phyloP scores from a whole-genome alignment of 257 asterid species.

The Echium plantagineum region DNA sequence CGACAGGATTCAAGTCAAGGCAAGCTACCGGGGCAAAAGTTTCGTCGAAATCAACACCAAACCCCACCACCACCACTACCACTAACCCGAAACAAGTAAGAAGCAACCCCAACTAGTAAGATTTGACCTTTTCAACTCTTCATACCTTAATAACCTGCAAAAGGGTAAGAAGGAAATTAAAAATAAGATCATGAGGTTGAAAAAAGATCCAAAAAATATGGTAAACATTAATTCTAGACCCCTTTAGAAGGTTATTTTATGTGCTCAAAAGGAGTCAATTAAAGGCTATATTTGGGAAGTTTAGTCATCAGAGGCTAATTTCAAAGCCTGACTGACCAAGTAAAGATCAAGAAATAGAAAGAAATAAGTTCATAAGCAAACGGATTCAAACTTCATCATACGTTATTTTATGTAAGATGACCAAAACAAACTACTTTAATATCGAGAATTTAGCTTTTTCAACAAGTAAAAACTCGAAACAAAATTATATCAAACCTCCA shows the following conservation, averaged over 20 bases:
- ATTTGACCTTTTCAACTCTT: constrained; percentile 16
- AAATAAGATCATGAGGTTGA: not conserved
- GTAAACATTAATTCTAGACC: constrained; percentile 26
- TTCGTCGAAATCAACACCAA: no score
- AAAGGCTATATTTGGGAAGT: constrained; percentile 7
- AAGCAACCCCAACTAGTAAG: constrained; percentile 32
- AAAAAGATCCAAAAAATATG: constrained; percentile 1
- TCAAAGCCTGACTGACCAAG: constrained; percentile 18
- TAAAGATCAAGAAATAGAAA: constrained; percentile 20
- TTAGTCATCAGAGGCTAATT: constrained; percentile 12
- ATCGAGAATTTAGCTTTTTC: constrained; percentile 7
- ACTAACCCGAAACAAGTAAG: constrained; percentile 9
- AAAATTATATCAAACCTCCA: constrained; percentile 11
- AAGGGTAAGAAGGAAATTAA: constrained; percentile 12
- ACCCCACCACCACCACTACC: constrained; percentile 15
- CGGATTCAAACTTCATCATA: constrained; percentile 24
- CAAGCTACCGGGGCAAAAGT: no score
- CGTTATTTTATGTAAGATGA: constrained; percentile 84
- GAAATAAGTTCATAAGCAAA: constrained; percentile 15
- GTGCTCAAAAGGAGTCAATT: constrained; percentile 28
- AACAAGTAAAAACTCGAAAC: constrained; percentile 31
- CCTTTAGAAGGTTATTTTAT: constrained; percentile 48
- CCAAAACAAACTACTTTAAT: constrained; percentile 23
- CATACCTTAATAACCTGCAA: constrained; percentile 17
- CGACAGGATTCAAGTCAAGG: no score